Evolutionary conservation across 1,284 basidiomycete genomes (phyloP), one percentile per base, ranked within the genome.

Genomic region (Ustilago xerochloae): DNA sequence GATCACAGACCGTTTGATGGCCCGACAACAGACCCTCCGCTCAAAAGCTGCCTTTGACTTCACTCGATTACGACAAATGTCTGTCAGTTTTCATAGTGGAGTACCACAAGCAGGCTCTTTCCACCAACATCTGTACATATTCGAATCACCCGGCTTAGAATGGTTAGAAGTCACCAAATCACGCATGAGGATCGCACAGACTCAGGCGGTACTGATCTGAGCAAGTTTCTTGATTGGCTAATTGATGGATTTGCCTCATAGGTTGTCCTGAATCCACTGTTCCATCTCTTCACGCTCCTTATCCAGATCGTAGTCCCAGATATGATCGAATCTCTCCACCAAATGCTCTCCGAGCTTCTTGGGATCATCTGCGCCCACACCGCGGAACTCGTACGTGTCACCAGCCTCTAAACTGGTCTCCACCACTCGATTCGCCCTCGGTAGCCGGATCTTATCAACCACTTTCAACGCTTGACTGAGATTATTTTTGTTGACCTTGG

Each of bases 401-500:
- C 75, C 75, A 0, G 72, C 75, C 22, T 82, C 77, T 13, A 75
- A 53, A 45, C 72, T 77, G 2, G 76, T 73, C 36, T 64, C 48
- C 28, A 81, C 48, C 26, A 84, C 80, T 10, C 63, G 43, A 26
- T 77, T 75, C 2, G 72, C 81, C 1, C 83, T 65, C 1, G 77
- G 72, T 16, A 81, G 69, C 10, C 82, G 74, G 22, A 70, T 71
- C 16, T 39, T n/a, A 24, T 81, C 65, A 45, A 80, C 78, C 15
- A 77, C 63, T 16, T 50, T 10, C 12, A 83, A 30, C 71, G 85
- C 80, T 69, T 89, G 89, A 69, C 86, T 82, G 15, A 90, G 72
- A 70, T 88, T 89, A n/a, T 77, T 69, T 13, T 77, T 59, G 20
- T 84, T 86, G 6, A 88, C 87, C 59, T 85, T 79, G 1, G 88